phyloP scores from a whole-genome alignment of 1,284 basidiomycete species.

The Vanrija humicola region DNA sequence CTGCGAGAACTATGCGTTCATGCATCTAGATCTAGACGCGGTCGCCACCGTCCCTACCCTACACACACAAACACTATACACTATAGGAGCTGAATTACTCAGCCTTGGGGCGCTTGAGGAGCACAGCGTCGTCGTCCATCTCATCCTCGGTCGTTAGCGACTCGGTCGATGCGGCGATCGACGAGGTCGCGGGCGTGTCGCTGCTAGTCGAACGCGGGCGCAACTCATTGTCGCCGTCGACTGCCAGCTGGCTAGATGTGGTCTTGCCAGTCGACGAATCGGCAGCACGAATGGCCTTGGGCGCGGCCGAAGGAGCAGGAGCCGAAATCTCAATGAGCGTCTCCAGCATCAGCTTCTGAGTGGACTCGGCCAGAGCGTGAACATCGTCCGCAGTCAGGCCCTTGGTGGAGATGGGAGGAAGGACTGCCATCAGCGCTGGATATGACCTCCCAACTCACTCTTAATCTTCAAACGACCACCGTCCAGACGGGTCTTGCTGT shows the following conservation, averaged over 20 bases:
- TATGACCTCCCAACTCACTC: conserved; percentile 57
- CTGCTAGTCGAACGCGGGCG: too few relatives aligned
- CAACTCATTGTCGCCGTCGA: too few relatives aligned
- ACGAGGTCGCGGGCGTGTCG: too few relatives aligned
- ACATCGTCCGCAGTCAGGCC: conserved; percentile 52
- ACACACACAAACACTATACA: background rate
- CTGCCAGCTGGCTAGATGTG: background rate
- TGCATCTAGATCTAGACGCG: too few relatives aligned
- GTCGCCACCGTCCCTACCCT: too few relatives aligned
- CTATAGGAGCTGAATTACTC: background rate
- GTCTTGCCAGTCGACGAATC: background rate
- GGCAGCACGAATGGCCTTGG: background rate
- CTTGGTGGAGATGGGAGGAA: conserved; percentile 53
- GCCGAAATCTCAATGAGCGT: conserved; percentile 45
- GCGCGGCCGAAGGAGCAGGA: conserved; percentile 7
- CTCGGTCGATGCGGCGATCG: background rate
- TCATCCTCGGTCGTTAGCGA: conserved; percentile 43
- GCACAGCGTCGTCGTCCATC: conserved; percentile 48
- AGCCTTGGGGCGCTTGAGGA: conserved; percentile 38
- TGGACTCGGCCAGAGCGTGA: conserved; percentile 47
- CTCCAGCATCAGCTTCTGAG: conserved; percentile 49
- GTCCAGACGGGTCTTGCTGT: conserved; percentile 73
- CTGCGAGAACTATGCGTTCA: too few relatives aligned
- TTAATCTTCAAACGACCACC: conserved; percentile 72
- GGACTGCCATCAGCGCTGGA: conserved; percentile 36